Evolutionary conservation across 2,329 filamentous ascomycete species (phyloP).

Genomic region (Pseudopyrenochaeta lycopersici): DNA sequence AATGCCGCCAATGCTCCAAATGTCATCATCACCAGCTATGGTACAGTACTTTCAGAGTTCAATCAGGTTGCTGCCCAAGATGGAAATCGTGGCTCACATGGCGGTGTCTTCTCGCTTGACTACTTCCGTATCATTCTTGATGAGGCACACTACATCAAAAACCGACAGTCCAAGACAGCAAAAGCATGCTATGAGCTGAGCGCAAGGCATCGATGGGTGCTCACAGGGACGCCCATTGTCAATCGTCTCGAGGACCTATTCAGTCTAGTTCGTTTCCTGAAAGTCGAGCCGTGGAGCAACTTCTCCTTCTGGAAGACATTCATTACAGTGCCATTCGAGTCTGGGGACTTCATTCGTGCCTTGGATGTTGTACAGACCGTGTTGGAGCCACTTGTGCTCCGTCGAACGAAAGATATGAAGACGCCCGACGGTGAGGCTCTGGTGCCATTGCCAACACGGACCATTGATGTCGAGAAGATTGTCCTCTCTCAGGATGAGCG

Average conservation of each 20-base stretch:
- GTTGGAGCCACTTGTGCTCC: conserved; percentile 91
- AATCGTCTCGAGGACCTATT: conserved; percentile 96
- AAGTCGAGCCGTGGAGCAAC: conserved; percentile 97
- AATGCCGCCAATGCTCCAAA: conserved; percentile 83
- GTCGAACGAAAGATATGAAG: conserved; percentile 97
- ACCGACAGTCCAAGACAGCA: conserved; percentile 85
- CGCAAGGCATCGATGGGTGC: conserved; percentile 86
- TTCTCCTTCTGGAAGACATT: conserved; percentile 99
- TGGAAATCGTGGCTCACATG: conserved; percentile 70
- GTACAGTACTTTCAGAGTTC: conserved; percentile 89
- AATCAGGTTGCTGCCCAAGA: conserved; percentile 74
- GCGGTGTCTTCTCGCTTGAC: conserved; percentile 84
- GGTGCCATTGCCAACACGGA: conserved; percentile 82
- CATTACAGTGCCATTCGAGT: conserved; percentile 96
- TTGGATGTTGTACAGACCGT: conserved; percentile 98
- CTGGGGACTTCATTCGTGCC: conserved; percentile 90
- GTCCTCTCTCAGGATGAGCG: conserved; percentile 85
- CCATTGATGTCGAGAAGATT: conserved; percentile 85
- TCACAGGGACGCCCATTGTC: conserved; percentile 96
- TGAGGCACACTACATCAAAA: conserved; percentile 94
- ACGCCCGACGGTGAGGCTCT: conserved; percentile 84
- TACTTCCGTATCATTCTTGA: conserved; percentile 97
- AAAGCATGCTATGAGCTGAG: conserved; percentile 92
- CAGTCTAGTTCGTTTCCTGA: conserved; percentile 88
- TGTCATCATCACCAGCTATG: conserved; percentile 94